A percentile compares a stretch with the other conserved stretches of the same genome.
phyloP scores from a whole-genome alignment of 768 basidiomycete genomes.

The Cystobasidium onofrii region DNA sequence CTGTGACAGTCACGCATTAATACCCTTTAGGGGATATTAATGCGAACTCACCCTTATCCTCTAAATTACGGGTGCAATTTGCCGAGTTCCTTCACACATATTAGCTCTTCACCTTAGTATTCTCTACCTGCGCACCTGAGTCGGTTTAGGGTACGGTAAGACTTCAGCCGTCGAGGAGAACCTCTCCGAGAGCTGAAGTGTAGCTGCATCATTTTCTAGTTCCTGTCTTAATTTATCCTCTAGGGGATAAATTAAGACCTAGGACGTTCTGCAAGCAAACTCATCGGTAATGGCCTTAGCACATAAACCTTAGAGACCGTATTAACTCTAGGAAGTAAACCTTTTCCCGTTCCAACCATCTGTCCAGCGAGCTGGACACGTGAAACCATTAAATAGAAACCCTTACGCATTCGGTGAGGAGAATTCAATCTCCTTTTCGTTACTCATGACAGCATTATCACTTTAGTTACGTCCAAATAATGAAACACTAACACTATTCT shows the following conservation, averaged over 20 bases:
- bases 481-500: too few species aligned
- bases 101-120: conserved; percentile 42
- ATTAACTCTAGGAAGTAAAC: background rate
- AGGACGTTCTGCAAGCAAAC: too few species aligned
- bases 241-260: too few species aligned
- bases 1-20: too few species aligned
- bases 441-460: conserved; percentile 10
- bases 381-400: background rate
- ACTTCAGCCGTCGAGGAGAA: too few species aligned
- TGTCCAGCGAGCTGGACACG: background rate
- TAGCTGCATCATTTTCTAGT: too few species aligned
- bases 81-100: conserved; percentile 42
- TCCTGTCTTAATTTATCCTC: too few species aligned
- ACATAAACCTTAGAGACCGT: conserved; percentile 7
- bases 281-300: too few species aligned
- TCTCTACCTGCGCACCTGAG: conserved; percentile 41
- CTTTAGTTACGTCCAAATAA: conserved; percentile 10
- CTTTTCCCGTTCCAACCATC: background rate
- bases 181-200: too few species aligned
- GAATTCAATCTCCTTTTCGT: conserved; percentile 7
- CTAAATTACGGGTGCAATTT: conserved; percentile 42
- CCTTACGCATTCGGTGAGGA: conserved; percentile 8
- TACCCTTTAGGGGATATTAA: too few species aligned
- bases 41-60: conserved; percentile 41
- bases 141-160: too few species aligned